phyloP scores from a whole-genome alignment of 1,139 yeast genomes.

The Geotrichum candidum region DNA sequence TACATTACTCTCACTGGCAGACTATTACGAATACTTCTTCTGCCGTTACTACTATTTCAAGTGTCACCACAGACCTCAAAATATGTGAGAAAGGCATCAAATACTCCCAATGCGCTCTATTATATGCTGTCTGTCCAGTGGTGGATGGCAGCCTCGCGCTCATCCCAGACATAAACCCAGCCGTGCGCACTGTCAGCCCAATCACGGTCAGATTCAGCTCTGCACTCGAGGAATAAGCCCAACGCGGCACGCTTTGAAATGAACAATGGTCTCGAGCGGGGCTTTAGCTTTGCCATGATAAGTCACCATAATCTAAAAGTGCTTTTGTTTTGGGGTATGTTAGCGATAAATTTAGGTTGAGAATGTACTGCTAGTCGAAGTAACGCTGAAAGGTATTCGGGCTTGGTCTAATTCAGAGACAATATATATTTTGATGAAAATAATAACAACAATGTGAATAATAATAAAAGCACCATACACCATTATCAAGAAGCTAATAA shows the following conservation, averaged over 20 bases:
- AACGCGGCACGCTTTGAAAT: slow-evolving; percentile 58
- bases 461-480: not conserved
- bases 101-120: slow-evolving; percentile 68
- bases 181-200: slow-evolving; percentile 50
- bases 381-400: not conserved
- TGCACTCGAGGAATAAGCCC: slow-evolving; percentile 53
- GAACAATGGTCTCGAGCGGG: slow-evolving; percentile 55
- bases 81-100: slow-evolving; percentile 59
- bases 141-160: slow-evolving; percentile 62
- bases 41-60: not conserved
- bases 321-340: not conserved
- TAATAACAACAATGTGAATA: not conserved
- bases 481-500: not conserved
- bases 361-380: not conserved
- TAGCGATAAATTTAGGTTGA: not conserved
- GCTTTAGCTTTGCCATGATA: slow-evolving; percentile 55
- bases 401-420: not conserved
- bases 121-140: slow-evolving; percentile 71
- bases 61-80: slow-evolving; percentile 38
- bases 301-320: slow-evolving; percentile 43
- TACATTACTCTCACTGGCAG: slow-evolving; percentile 26
- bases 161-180: slow-evolving; percentile 67
- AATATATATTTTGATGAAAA: not conserved
- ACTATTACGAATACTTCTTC: not conserved
- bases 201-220: slow-evolving; percentile 53